Evolutionary conservation across 2,329 filamentous ascomycete genomes (phyloP).

Genomic region (Dothidotthia symphoricarpi): DNA sequence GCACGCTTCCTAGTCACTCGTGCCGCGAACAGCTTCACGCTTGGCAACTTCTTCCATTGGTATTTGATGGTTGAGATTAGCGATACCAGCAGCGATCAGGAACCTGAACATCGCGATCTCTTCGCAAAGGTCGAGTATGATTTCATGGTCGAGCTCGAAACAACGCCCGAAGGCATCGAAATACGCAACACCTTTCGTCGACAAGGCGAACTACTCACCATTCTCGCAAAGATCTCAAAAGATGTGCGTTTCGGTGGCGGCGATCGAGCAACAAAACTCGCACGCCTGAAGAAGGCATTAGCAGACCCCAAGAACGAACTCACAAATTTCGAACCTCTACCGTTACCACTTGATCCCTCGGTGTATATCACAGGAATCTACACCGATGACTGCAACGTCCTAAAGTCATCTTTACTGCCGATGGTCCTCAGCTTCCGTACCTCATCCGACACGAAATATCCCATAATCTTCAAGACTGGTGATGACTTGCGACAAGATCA

Average conservation of each 20-base stretch:
- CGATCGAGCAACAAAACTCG: conserved; percentile 75
- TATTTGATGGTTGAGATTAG: conserved; percentile 98
- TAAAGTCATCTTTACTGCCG: conserved; percentile 91
- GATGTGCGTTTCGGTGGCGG: conserved; percentile 81
- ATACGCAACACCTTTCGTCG: conserved; percentile 73
- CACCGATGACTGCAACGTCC: conserved; percentile 83
- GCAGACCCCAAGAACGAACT: conserved; percentile 90
- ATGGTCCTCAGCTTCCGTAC: conserved; percentile 91
- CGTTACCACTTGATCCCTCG: conserved; percentile 83
- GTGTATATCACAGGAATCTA: conserved; percentile 75
- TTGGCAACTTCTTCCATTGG: conserved; percentile 97
- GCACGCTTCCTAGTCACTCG: conserved; percentile 86
- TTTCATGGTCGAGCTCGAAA: conserved; percentile 86
- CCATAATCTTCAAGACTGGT: conserved; percentile 95
- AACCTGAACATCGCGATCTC: conserved; percentile 72
- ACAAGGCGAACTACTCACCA: conserved; percentile 84
- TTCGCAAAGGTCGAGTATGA: conserved; percentile 94
- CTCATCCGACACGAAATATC: conserved; percentile 71
- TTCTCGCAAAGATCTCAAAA: conserved; percentile 83
- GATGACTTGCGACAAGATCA: conserved; percentile 97
- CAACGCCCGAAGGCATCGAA: conserved; percentile 66
- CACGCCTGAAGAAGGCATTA: conserved; percentile 79
- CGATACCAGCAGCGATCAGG: conserved; percentile 72
- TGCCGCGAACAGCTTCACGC: conserved; percentile 80
- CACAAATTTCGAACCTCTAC: conserved; percentile 75